Evolutionary conservation across 371 early-diverging fungal genomes (phyloP).

Genomic region (Mucor irregularis): DNA sequence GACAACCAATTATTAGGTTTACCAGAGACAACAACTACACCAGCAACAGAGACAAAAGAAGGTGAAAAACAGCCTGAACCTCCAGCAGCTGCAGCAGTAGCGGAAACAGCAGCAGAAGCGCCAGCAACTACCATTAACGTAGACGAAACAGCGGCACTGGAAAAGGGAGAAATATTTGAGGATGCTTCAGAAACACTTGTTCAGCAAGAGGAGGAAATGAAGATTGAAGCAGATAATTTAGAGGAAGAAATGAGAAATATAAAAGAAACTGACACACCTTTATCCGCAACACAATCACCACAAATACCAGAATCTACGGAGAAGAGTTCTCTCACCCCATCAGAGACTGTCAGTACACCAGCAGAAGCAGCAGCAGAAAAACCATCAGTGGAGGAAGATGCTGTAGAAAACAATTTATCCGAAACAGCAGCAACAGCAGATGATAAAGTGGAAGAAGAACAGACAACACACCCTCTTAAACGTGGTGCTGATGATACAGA

Average conservation of each 20-base stretch:
- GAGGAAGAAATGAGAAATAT: constrained; percentile 2
- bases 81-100: background rate
- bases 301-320: background rate
- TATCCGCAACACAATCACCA: background rate
- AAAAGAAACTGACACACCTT: background rate
- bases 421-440: background rate
- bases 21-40: background rate
- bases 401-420: too few relatives aligned
- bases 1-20: constrained; percentile 42
- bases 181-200: background rate
- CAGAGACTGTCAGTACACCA: background rate
- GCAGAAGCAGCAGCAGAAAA: background rate
- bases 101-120: background rate
- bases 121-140: background rate
- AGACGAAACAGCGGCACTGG: background rate
- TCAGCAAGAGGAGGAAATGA: background rate
- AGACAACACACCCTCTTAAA: background rate
- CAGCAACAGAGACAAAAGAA: background rate
- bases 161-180: background rate
- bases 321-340: background rate
- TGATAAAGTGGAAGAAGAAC: background rate
- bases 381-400: background rate
- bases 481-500: background rate
- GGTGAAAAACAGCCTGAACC: too few relatives aligned
- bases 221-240: constrained; percentile 2